Conservation (phyloP, 2,329 filamentous ascomycete species). For the Aspergillus sp. region DNA sequence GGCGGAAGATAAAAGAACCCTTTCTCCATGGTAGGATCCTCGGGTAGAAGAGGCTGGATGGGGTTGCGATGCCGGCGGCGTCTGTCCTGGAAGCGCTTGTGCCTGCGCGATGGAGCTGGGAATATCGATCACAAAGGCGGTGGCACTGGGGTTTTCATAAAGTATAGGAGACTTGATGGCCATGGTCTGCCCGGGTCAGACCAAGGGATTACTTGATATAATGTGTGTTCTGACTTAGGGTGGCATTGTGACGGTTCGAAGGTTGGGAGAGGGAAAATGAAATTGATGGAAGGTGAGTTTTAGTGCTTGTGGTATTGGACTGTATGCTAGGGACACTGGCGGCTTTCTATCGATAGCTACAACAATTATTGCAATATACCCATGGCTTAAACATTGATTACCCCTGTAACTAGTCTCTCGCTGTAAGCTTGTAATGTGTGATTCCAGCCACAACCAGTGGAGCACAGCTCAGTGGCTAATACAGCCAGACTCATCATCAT, state of each 20-base stretch:
- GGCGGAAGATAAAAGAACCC: constrained; percentile 47
- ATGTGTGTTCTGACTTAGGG: not conserved
- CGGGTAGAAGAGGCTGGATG: not conserved
- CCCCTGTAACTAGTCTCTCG: not conserved
- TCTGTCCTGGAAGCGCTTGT: constrained; percentile 43
- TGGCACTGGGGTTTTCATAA: constrained; percentile 51
- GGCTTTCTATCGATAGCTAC: not conserved
- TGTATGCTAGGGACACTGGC: not conserved
- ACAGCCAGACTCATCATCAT: not conserved
- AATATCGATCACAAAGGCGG: constrained; percentile 58
- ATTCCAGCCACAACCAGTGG: not conserved
- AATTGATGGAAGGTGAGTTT: not conserved
- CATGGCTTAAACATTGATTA: not conserved
- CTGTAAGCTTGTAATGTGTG: not conserved
- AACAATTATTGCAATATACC: not conserved
- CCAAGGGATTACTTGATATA: too few species aligned
- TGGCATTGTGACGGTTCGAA: not conserved
- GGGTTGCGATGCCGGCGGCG: not conserved
- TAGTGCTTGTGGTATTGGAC: too few species aligned
- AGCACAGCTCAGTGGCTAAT: not conserved
- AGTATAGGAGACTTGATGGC: constrained; percentile 45
- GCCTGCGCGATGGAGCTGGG: constrained; percentile 59
- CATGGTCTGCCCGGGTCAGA: constrained; percentile 5
- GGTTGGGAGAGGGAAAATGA: not conserved
- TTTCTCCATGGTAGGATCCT: not conserved